Base-by-base conservation (phyloP, 2,329 filamentous ascomycete species). In the Botryotinia convoluta region DNA sequence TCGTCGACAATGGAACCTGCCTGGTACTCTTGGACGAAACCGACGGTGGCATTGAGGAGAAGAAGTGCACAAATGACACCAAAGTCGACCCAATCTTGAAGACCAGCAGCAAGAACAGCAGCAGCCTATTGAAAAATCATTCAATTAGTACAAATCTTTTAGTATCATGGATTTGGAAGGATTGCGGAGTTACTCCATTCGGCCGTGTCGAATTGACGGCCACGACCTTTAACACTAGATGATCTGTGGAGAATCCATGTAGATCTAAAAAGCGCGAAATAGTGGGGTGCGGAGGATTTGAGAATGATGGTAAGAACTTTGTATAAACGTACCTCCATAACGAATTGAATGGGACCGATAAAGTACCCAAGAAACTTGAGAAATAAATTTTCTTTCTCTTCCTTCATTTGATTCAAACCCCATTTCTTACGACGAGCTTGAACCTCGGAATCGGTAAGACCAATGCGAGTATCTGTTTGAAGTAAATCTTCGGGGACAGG, bases 81-180 rank as follows among this genome's bases (percentile, higher is more conserved):
- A 80, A 97, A 95, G 85, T 97, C 94, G 77, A 97, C 92, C 94
- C 94, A 97, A 80, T 96, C 92, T 83, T 92, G 84, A 60, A 97
- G 89, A 89, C 92, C 93, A 75, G 92, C 93, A 81, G 94, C 93
- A 74, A 97, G 88, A 80, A 95, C 86, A 78, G 92, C 92, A 75
- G 93, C 92, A 83, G 82, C 83, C 83, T 84, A 78, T 76, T 76
- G 39, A 69, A 9, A 69, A 71, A 44, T 59, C 26, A n/a, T 37
- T 39, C 72, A 67, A 26, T 73, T 73, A 73, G 68, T 62, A 61
- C 26, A 29, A 54, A 14, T 59, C 42, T 42, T 35, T n/a, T 44
- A 9, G 32, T 7, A 37, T 69, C 51, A 59, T 22, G 26, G 39
- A 42, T 32, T 45, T 35, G 20, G 26, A 39, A 69, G 26, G 26